Evolutionary conservation across 306 rosid genomes (phyloP).

Genomic region (Dalbergia cultrata): DNA sequence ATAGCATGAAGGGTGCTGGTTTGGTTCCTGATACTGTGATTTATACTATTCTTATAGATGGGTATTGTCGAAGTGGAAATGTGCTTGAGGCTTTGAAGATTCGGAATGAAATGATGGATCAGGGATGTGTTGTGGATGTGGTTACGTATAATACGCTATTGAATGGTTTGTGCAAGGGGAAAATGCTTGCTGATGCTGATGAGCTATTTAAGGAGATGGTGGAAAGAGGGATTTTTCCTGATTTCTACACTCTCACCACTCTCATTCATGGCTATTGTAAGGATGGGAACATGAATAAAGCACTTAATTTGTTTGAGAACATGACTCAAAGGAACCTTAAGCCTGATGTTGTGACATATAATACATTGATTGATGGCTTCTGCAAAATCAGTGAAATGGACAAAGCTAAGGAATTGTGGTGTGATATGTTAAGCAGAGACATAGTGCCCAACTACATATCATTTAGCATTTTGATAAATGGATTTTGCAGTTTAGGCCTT

Average conservation of each 20-base stretch:
- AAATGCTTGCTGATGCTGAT: conserved; percentile 82
- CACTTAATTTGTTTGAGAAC: conserved; percentile 65
- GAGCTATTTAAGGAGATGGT: conserved; percentile 78
- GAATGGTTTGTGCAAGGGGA: conserved; percentile 82
- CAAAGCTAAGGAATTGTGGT: conserved; percentile 79
- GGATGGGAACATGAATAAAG: conserved; percentile 76
- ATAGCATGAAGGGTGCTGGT: conserved; percentile 67
- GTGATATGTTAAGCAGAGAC: conserved; percentile 67
- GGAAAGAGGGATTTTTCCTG: conserved; percentile 89
- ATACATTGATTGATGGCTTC: conserved; percentile 86
- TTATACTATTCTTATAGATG: conserved; percentile 87
- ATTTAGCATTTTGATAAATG: conserved; percentile 77
- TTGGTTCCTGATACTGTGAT: conserved; percentile 86
- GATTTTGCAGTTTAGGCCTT: conserved; percentile 75
- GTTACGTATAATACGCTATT: conserved; percentile 78
- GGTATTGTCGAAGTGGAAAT: conserved; percentile 74
- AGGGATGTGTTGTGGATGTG: conserved; percentile 81
- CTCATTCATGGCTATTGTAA: conserved; percentile 88
- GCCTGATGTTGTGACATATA: conserved; percentile 85
- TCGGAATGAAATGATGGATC: conserved; percentile 79
- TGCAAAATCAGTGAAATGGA: conserved; percentile 88
- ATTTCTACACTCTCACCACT: conserved; percentile 84
- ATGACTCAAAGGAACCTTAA: conserved; percentile 72
- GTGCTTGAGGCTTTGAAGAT: conserved; percentile 72
- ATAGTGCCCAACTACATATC: conserved; percentile 74